Evolutionary conservation across 768 basidiomycete genomes (phyloP).

Genomic region (Candolleomyces eurysporus): DNA sequence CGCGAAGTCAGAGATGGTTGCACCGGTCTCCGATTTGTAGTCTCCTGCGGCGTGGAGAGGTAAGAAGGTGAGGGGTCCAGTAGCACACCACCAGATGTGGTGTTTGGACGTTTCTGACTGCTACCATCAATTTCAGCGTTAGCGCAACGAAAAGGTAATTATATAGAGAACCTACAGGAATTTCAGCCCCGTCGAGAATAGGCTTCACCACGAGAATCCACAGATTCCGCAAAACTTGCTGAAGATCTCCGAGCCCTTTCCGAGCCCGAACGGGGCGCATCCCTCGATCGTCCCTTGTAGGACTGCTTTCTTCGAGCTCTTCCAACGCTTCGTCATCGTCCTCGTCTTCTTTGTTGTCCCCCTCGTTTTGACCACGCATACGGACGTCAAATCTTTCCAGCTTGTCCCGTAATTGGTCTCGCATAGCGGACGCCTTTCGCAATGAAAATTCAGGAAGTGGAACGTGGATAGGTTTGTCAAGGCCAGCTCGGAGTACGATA

Average conservation of each 20-base stretch:
- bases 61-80: slow-evolving; percentile 1
- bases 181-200: background rate
- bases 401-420: background rate
- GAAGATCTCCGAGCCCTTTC: background rate
- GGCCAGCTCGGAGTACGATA: background rate
- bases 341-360: background rate
- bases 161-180: too few species aligned
- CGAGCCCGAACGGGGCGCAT: too few species aligned
- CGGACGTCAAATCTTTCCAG: background rate
- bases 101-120: background rate
- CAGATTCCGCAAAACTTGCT: background rate
- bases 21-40: background rate
- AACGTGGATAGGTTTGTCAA: background rate
- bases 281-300: too few species aligned
- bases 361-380: background rate
- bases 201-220: background rate
- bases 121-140: background rate
- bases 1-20: background rate
- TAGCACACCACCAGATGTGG: slow-evolving; percentile 4
- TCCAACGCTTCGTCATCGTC: background rate
- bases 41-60: slow-evolving; percentile 2
- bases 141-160: background rate
- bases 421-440: background rate
- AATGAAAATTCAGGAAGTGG: background rate
- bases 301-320: background rate